A percentile compares a stretch with the other conserved stretches of the same genome.
Conservation (phyloP, 176 grass and related monocot genomes). For the Rhynchospora pubera region DNA sequence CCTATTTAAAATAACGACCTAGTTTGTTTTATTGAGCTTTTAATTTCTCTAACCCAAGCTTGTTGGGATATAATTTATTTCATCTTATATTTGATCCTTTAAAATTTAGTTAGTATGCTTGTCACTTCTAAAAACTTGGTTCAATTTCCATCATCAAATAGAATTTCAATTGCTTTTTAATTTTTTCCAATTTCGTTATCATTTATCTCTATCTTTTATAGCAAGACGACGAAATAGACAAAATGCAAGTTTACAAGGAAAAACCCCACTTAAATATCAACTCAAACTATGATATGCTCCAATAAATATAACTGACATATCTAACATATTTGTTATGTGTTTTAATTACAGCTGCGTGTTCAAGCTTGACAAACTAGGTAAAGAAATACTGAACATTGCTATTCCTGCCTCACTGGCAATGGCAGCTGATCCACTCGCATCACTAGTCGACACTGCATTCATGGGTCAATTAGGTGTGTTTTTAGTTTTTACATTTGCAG, state of each 20-base stretch:
- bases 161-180: not conserved
- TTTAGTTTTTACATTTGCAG: conserved; percentile 1
- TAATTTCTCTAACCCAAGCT: not conserved
- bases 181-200: not conserved
- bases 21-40: not conserved
- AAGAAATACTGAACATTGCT: conserved; percentile 64
- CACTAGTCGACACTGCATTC: conserved; percentile 88
- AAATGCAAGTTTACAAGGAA: not conserved
- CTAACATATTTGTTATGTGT: not conserved
- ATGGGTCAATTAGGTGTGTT: conserved; percentile 78
- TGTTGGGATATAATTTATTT: not conserved
- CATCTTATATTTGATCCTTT: not conserved
- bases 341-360: conserved; percentile 50
- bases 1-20: not conserved
- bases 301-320: not conserved
- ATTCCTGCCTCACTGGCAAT: conserved; percentile 80
- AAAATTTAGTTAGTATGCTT: not conserved
- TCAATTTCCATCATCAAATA: conserved; percentile 4
- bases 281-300: not conserved
- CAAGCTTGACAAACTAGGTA: conserved; percentile 81
- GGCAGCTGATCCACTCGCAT: conserved; percentile 89
- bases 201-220: not conserved
- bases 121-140: not conserved
- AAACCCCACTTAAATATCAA: not conserved
- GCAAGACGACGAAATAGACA: not conserved